Conservation (phyloP, 768 basidiomycete genomes). For the Termitomyces sp. region DNA sequence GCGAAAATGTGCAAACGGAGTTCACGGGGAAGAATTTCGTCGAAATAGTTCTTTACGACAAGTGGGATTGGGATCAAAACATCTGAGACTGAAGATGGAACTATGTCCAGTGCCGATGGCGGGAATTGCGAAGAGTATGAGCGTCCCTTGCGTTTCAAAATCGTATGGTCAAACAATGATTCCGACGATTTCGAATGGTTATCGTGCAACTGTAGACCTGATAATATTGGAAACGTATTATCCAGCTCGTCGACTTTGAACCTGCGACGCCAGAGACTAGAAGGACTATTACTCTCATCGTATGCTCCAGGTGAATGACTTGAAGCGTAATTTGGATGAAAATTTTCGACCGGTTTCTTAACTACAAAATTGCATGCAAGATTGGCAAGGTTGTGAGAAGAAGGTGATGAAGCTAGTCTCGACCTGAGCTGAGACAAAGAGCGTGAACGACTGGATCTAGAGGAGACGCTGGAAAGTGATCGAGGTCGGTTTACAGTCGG, state of each 20-base stretch:
- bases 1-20: conserved; percentile 56
- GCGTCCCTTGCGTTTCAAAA: conserved; percentile 45
- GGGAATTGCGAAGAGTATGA: conserved; percentile 65
- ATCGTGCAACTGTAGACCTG: conserved; percentile 6
- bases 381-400: conserved; percentile 47
- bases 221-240: conserved; percentile 9
- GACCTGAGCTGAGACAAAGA: conserved; percentile 45
- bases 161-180: conserved; percentile 2
- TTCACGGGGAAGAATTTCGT: conserved; percentile 67
- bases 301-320: conserved; percentile 10
- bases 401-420: conserved; percentile 37
- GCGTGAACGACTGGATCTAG: conserved; percentile 34
- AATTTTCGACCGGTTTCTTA: conserved; percentile 27
- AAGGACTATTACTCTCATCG: conserved; percentile 25
- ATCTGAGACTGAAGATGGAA: conserved; percentile 45
- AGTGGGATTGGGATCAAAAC: conserved; percentile 46
- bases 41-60: conserved; percentile 54
- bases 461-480: conserved; percentile 53
- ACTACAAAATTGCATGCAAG: conserved; percentile 53
- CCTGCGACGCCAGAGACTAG: conserved; percentile 40
- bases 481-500: conserved; percentile 41
- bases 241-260: conserved; percentile 20
- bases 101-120: conserved; percentile 52
- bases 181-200: not conserved
- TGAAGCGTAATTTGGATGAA: not conserved